These are phyloP conservation scores for Citrullus mucosospermus DNA, from an alignment of 306 rosid species.

Conservation along the genomic window DNA sequence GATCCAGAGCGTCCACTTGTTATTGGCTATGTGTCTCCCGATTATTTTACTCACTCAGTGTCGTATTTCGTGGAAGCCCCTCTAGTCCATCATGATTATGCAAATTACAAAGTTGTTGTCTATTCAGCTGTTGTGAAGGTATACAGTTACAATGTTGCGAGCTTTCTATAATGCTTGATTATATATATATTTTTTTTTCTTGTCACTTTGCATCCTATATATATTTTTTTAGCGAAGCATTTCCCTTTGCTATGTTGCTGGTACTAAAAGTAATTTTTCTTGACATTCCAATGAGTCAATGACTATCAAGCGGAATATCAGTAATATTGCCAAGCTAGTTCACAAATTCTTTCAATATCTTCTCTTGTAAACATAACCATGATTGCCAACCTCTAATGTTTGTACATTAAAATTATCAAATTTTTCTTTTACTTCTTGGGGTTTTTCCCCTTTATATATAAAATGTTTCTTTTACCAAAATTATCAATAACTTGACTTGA, in stretches of 20 bases:
- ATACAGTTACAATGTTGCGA: slow-evolving; percentile 12
- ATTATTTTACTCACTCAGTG: slow-evolving; percentile 96
- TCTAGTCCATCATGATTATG: slow-evolving; percentile 60
- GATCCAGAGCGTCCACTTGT: slow-evolving; percentile 85
- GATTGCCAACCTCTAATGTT: background rate
- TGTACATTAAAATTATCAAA: background rate
- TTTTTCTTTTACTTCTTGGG: too few relatives aligned
- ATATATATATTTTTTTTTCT: background rate
- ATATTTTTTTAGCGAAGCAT: background rate
- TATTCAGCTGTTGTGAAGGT: slow-evolving; percentile 99
- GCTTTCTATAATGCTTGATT: background rate
- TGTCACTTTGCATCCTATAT: background rate
- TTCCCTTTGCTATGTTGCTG: background rate
- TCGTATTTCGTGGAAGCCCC: slow-evolving; percentile 96
- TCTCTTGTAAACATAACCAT: background rate
- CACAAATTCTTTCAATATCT: background rate
- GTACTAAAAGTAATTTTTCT: background rate
- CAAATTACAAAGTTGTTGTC: slow-evolving; percentile 67
- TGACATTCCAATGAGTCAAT: background rate
- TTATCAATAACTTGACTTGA: background rate
- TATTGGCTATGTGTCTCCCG: slow-evolving; percentile 95
- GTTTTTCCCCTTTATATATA: too few relatives aligned
- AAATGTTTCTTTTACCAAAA: too few relatives aligned
- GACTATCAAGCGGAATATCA: background rate
- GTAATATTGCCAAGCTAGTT: background rate